Percentiles rank a stretch among this genome's conserved stretches.
phyloP scores from a whole-genome alignment of 2,329 filamentous ascomycete genomes.

The Stachybotrys elegans region DNA sequence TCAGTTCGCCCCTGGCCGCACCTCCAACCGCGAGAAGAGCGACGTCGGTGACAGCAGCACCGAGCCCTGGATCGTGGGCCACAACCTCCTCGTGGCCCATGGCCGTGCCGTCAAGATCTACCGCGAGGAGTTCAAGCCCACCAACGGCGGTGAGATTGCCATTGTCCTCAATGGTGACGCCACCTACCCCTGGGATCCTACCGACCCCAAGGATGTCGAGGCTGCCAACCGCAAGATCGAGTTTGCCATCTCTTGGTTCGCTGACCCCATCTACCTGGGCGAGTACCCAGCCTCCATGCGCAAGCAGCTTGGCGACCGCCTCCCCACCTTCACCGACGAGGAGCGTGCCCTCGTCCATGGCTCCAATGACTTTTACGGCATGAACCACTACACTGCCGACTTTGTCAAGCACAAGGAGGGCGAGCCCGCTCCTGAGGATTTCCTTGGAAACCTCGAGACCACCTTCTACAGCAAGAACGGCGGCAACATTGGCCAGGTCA shows the following conservation, averaged over 20 bases:
- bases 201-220: constrained; percentile 68
- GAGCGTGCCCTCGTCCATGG: constrained; percentile 71
- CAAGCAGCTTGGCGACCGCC: constrained; percentile 70
- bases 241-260: constrained; percentile 85
- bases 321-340: constrained; percentile 69
- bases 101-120: constrained; percentile 77
- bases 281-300: constrained; percentile 81
- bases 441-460: constrained; percentile 69
- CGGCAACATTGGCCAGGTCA: constrained; percentile 73
- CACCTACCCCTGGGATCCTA: constrained; percentile 76
- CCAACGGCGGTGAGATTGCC: constrained; percentile 70
- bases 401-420: constrained; percentile 71
- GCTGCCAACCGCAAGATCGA: constrained; percentile 78
- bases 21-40: constrained; percentile 68
- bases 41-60: constrained; percentile 66
- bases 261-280: constrained; percentile 80
- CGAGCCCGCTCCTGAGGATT: constrained; percentile 59
- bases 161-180: constrained; percentile 86
- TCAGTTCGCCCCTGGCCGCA: constrained; percentile 76
- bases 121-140: constrained; percentile 73
- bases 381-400: constrained; percentile 91
- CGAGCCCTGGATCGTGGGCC: constrained; percentile 79
- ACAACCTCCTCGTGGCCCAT: constrained; percentile 76
- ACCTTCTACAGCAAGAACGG: constrained; percentile 67
- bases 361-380: constrained; percentile 91